These are phyloP conservation scores for Globisporangium camurandrum DNA, from an alignment of 352 stramenopile genomes.

Conservation along the genomic window DNA sequence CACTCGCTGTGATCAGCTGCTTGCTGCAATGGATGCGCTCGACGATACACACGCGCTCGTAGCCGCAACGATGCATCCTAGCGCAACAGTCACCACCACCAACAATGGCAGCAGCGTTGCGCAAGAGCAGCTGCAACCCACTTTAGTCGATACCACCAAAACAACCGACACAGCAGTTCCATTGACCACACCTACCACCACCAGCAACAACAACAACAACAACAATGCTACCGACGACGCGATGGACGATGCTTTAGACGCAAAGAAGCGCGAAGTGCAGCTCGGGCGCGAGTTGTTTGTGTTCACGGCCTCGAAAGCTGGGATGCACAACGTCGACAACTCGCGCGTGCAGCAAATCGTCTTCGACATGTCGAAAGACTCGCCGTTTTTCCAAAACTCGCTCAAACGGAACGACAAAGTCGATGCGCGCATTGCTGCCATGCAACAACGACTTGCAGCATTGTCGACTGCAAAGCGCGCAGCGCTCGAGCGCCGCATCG, in stretches of 20 bases:
- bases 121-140: no score
- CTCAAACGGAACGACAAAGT: constrained; percentile 84
- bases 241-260: neutral
- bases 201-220: neutral
- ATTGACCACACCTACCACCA: no score
- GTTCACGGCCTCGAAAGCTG: constrained; percentile 81
- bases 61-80: no score
- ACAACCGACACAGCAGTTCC: neutral
- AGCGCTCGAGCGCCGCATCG: constrained; percentile 29
- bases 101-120: no score
- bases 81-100: no score
- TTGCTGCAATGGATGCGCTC: neutral
- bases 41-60: neutral
- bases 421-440: constrained; percentile 67
- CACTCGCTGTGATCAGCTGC: neutral
- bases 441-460: constrained; percentile 53
- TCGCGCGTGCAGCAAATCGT: constrained; percentile 90
- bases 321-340: constrained; percentile 87
- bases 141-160: neutral
- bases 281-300: constrained; percentile 54
- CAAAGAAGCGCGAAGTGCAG: constrained; percentile 5
- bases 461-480: constrained; percentile 33
- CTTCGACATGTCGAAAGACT: constrained; percentile 92
- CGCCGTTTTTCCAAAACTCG: constrained; percentile 89
- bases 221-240: neutral